These are phyloP conservation scores for Trichoderma reesei DNA, from an alignment of 495 filamentous ascomycete genomes.

Conservation along the genomic window DNA sequence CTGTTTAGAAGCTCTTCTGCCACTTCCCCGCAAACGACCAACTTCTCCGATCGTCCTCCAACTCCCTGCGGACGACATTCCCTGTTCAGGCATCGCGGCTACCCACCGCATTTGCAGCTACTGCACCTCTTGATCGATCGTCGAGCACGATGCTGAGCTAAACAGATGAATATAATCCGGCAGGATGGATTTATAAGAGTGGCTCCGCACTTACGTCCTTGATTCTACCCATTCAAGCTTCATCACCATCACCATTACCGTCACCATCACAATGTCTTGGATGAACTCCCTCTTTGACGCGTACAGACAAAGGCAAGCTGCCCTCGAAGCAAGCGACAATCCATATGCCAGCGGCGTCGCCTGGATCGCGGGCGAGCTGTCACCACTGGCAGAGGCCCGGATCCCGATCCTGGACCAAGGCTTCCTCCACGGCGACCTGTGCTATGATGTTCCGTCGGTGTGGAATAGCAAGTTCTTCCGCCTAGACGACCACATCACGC, in stretches of 20 bases:
- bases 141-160: no score
- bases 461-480: slow-evolving; percentile 24
- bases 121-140: no score
- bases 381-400: slow-evolving; percentile 25
- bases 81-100: no score
- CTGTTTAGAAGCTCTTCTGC: no score
- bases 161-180: no score
- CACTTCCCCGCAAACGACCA: no score
- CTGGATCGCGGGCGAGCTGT: slow-evolving; percentile 26
- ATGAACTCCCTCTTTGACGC: slow-evolving; percentile 26
- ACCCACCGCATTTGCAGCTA: no score
- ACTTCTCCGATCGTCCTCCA: no score
- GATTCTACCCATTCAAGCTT: neutral
- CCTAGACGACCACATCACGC: slow-evolving; percentile 22
- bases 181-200: neutral
- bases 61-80: no score
- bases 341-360: slow-evolving; percentile 27
- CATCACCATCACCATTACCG: neutral
- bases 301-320: slow-evolving; percentile 20
- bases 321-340: slow-evolving; percentile 22
- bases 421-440: slow-evolving; percentile 33
- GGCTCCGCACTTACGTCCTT: neutral
- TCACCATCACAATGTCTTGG: slow-evolving; percentile 9
- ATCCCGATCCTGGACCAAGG: slow-evolving; percentile 34
- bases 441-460: slow-evolving; percentile 33